Evolutionary conservation across 23 red algal species (phyloP).

Genomic region (Chondrus crispus): DNA sequence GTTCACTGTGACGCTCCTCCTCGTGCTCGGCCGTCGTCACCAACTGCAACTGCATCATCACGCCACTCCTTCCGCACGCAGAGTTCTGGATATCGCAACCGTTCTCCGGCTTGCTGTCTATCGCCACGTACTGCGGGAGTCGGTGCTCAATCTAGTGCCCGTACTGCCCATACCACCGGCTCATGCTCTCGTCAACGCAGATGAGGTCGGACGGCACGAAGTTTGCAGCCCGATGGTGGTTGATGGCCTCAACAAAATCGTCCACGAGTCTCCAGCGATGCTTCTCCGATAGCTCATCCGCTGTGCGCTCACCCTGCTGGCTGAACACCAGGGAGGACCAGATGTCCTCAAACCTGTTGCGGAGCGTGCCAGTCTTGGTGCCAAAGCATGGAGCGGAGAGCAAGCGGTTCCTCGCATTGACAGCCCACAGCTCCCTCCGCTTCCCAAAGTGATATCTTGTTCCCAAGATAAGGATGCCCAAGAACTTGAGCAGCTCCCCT

Average conservation of each 20-base stretch:
- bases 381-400: not conserved
- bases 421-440: not conserved
- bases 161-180: not conserved
- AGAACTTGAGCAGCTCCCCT: not conserved
- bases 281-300: no score
- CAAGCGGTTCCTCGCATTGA: not conserved
- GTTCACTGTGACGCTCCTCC: not conserved
- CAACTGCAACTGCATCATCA: not conserved
- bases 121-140: conserved; percentile 7
- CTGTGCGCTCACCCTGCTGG: not conserved
- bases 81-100: conserved; percentile 16
- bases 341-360: not conserved
- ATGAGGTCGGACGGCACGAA: not conserved
- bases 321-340: not conserved
- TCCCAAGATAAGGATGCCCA: not conserved
- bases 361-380: not conserved
- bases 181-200: conserved; percentile 12
- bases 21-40: not conserved
- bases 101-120: conserved; percentile 12
- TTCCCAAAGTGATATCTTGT: conserved; percentile 2
- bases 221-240: not conserved
- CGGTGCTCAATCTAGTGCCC: not conserved
- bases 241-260: conserved; percentile 16
- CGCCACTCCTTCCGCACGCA: not conserved
- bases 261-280: not conserved